Evolutionary conservation across 2,329 filamentous ascomycete species (phyloP).

Genomic region (Bipolaris victoriae): DNA sequence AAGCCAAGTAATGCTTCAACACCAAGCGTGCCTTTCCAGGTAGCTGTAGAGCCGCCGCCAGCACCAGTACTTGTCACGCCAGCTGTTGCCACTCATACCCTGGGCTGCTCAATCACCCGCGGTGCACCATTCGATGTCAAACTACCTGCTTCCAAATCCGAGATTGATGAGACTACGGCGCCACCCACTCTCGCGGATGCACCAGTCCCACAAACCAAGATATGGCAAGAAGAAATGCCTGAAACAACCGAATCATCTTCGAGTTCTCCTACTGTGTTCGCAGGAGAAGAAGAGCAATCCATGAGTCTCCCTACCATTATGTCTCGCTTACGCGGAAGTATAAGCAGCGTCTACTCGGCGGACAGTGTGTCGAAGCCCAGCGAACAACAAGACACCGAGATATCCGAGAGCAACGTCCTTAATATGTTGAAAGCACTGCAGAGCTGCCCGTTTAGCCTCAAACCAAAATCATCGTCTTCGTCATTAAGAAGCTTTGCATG

Average conservation of each 20-base stretch:
- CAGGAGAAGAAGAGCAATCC: neutral
- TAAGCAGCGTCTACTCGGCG: neutral
- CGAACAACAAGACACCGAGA: neutral
- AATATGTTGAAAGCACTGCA: neutral
- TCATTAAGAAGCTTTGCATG: neutral
- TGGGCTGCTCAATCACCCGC: conserved; percentile 33
- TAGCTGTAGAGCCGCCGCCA: conserved; percentile 40
- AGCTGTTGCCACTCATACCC: conserved; percentile 23
- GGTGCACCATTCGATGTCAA: conserved; percentile 22
- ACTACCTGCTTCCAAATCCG: conserved; percentile 25
- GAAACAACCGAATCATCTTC: neutral
- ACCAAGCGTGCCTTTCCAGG: conserved; percentile 37
- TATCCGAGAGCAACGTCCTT: neutral
- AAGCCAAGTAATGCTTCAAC: conserved; percentile 28
- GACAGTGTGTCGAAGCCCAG: neutral
- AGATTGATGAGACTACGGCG: conserved; percentile 42
- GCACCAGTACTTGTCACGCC: conserved; percentile 37
- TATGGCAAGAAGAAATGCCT: conserved; percentile 6
- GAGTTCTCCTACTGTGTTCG: neutral
- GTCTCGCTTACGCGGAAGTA: neutral
- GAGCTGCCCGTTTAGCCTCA: neutral
- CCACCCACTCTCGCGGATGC: conserved; percentile 33
- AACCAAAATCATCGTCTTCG: neutral
- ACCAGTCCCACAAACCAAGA: conserved; percentile 22
- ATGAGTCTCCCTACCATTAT: neutral